A percentile compares a stretch with the other conserved stretches of the same genome.
Evolutionary conservation across 2,329 filamentous ascomycete genomes (phyloP).

Genomic region (Periconia macrospinosa): DNA sequence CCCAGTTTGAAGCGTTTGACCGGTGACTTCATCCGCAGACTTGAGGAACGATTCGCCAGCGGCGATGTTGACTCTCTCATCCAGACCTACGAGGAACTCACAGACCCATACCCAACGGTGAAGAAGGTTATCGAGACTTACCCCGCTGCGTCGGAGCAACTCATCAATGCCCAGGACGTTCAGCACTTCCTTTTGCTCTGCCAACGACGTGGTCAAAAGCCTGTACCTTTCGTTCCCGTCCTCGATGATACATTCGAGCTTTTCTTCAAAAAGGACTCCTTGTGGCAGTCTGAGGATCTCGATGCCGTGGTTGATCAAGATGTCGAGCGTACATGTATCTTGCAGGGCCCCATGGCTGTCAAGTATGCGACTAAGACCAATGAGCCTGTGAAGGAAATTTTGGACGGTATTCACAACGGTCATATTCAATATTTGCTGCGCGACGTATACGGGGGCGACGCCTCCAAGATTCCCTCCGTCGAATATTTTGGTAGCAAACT

Average conservation of each 20-base stretch:
- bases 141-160: slow-evolving; percentile 82
- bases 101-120: slow-evolving; percentile 76
- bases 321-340: slow-evolving; percentile 91
- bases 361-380: slow-evolving; percentile 88
- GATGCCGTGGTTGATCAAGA: slow-evolving; percentile 96
- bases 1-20: slow-evolving; percentile 79
- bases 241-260: slow-evolving; percentile 98
- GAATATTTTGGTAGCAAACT: slow-evolving; percentile 96
- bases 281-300: slow-evolving; percentile 98
- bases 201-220: slow-evolving; percentile 90
- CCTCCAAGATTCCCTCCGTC: slow-evolving; percentile 74
- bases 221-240: slow-evolving; percentile 92
- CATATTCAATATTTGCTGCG: slow-evolving; percentile 80
- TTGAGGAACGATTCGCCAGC: slow-evolving; percentile 94
- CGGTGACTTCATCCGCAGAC: slow-evolving; percentile 92
- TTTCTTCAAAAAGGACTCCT: slow-evolving; percentile 99
- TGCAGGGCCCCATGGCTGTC: slow-evolving; percentile 91
- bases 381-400: slow-evolving; percentile 91
- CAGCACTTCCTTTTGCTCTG: slow-evolving; percentile 95
- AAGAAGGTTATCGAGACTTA: slow-evolving; percentile 80
- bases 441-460: slow-evolving; percentile 78
- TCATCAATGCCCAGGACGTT: slow-evolving; percentile 97
- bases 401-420: slow-evolving; percentile 84
- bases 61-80: slow-evolving; percentile 76
- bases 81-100: slow-evolving; percentile 86